A percentile compares a stretch with the other conserved stretches of the same genome.
Evolutionary conservation across 2,329 filamentous ascomycete genomes (phyloP).

Genomic region (Chaetomium olivaceum): DNA sequence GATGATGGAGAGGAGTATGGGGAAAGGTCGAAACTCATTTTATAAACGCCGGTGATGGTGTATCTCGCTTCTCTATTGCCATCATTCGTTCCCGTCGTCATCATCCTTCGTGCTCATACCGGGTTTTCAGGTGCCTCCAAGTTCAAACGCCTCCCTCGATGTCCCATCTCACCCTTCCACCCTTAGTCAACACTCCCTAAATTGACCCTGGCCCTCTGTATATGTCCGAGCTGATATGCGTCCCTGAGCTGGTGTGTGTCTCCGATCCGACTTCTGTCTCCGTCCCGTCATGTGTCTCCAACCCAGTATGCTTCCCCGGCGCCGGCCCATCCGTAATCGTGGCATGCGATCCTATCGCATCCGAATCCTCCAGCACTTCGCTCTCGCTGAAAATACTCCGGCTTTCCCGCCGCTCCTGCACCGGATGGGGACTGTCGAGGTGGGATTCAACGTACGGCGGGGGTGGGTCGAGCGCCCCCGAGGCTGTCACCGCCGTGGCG

Average conservation of each 20-base stretch:
- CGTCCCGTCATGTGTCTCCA: neutral
- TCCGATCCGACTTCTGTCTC: neutral
- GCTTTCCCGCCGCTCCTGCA: neutral
- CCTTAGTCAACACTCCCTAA: neutral
- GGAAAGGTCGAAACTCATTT: neutral
- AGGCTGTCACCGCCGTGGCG: neutral
- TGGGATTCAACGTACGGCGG: conserved; percentile 23
- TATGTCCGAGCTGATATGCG: neutral
- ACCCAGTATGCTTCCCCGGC: conserved; percentile 11
- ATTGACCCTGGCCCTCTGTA: neutral
- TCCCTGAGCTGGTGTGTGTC: neutral
- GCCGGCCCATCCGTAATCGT: conserved; percentile 23
- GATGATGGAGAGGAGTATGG: neutral
- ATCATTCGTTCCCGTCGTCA: neutral
- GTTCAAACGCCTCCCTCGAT: neutral
- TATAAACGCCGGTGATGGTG: neutral
- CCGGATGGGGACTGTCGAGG: neutral
- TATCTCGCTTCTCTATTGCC: neutral
- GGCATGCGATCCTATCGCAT: conserved; percentile 15
- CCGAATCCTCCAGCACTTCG: conserved; percentile 12
- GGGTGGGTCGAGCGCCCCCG: conserved; percentile 17
- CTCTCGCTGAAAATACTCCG: neutral
- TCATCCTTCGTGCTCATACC: neutral
- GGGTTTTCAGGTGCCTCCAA: neutral
- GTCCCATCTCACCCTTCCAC: too few relatives aligned